Percentiles rank a stretch among this genome's conserved stretches.
phyloP scores from a whole-genome alignment of 2,329 filamentous ascomycete genomes.

The Fusarium sublunatum region DNA sequence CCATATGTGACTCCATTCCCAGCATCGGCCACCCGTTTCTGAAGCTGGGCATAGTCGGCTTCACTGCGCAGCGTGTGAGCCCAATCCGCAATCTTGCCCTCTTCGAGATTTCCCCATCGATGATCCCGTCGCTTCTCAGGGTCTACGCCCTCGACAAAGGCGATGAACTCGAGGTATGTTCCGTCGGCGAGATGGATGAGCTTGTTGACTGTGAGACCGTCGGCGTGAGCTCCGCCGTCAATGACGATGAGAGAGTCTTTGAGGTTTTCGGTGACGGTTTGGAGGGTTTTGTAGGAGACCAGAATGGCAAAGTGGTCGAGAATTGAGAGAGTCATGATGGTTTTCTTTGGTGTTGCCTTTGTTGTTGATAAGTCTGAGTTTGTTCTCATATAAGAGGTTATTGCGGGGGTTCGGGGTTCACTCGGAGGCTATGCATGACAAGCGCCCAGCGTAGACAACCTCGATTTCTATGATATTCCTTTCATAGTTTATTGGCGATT shows the following conservation, averaged over 20 bases:
- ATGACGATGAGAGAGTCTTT: slow-evolving; percentile 66
- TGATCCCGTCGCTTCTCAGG: slow-evolving; percentile 58
- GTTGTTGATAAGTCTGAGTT: background rate
- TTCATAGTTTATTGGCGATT: too few relatives aligned
- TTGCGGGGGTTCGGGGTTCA: slow-evolving; percentile 36
- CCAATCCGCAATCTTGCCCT: slow-evolving; percentile 68
- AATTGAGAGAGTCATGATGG: slow-evolving; percentile 42
- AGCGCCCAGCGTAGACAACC: background rate
- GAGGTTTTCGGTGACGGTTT: slow-evolving; percentile 61
- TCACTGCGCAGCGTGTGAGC: slow-evolving; percentile 61
- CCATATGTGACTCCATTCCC: slow-evolving; percentile 57
- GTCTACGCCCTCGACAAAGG: slow-evolving; percentile 63
- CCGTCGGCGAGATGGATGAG: slow-evolving; percentile 72
- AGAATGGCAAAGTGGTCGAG: slow-evolving; percentile 75
- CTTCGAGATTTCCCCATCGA: slow-evolving; percentile 66
- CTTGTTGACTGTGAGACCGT: slow-evolving; percentile 69
- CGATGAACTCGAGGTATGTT: slow-evolving; percentile 74
- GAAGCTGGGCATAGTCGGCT: slow-evolving; percentile 53
- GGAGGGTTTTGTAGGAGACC: slow-evolving; percentile 62
- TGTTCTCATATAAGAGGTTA: background rate
- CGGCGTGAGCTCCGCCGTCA: slow-evolving; percentile 70
- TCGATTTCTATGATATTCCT: background rate
- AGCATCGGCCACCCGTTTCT: slow-evolving; percentile 50
- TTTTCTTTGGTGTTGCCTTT: background rate
- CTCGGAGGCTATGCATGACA: slow-evolving; percentile 18